These are phyloP conservation scores for Atkinsonella hypoxylon DNA, from an alignment of 2,329 filamentous ascomycete genomes.

Conservation along the genomic window DNA sequence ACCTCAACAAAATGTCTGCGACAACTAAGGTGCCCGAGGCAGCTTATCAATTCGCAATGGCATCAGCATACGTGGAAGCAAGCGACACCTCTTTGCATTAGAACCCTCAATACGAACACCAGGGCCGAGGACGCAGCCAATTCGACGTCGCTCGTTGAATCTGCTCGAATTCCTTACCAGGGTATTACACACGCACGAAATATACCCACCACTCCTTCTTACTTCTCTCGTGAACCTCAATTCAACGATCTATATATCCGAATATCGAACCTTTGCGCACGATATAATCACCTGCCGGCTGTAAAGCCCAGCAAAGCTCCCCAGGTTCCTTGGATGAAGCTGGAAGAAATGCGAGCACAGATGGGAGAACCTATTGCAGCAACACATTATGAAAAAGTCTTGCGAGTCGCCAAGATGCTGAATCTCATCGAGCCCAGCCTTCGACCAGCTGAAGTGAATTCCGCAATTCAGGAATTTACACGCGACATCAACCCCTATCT, in stretches of 20 bases:
- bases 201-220: constrained; percentile 78
- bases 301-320: constrained; percentile 54
- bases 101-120: constrained; percentile 13
- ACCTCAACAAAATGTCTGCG: constrained; percentile 22
- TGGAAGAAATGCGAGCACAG: constrained; percentile 61
- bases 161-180: constrained; percentile 18
- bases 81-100: constrained; percentile 15
- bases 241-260: constrained; percentile 78
- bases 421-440: constrained; percentile 76
- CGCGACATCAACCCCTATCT: constrained; percentile 61
- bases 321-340: constrained; percentile 67
- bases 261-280: constrained; percentile 59
- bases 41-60: constrained; percentile 19
- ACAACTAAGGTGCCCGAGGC: constrained; percentile 23
- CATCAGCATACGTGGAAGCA: constrained; percentile 14
- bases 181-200: constrained; percentile 50
- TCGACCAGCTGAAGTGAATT: constrained; percentile 56
- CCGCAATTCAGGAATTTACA: constrained; percentile 57
- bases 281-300: constrained; percentile 61
- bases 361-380: constrained; percentile 62
- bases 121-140: constrained; percentile 8
- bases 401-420: constrained; percentile 65
- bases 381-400: constrained; percentile 66
- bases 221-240: constrained; percentile 75
- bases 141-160: constrained; percentile 11